These are phyloP conservation scores for Jacaranda copaia DNA, from an alignment of 257 asterid genomes.

Conservation along the genomic window DNA sequence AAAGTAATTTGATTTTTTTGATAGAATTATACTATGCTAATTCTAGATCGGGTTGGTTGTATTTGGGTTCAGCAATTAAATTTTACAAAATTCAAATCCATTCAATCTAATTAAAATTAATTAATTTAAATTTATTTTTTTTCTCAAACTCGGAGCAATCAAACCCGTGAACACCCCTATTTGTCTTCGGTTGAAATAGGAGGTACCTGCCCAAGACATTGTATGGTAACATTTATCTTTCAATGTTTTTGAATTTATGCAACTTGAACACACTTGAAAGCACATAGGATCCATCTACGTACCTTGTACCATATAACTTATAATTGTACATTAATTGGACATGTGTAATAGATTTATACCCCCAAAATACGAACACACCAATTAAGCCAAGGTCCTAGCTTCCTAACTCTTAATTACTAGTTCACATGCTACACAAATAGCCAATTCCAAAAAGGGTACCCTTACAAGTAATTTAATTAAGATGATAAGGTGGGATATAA, in stretches of 20 bases:
- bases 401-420: conserved; percentile 26
- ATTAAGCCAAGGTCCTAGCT: conserved; percentile 11
- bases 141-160: too few relatives aligned
- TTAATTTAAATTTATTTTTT: too few relatives aligned
- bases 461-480: too few relatives aligned
- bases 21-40: too few relatives aligned
- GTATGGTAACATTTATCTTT: not conserved
- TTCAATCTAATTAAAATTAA: too few relatives aligned
- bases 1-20: too few relatives aligned
- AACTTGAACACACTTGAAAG: conserved; percentile 8
- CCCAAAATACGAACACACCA: not conserved
- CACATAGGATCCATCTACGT: conserved; percentile 33
- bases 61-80: too few relatives aligned
- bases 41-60: too few relatives aligned
- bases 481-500: too few relatives aligned
- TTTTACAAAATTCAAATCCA: too few relatives aligned
- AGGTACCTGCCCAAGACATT: not conserved
- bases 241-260: not conserved
- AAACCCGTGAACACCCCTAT: too few relatives aligned
- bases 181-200: not conserved
- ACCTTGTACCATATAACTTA: conserved; percentile 13
- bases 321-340: conserved; percentile 16
- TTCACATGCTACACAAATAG: conserved; percentile 22
- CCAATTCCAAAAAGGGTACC: not conserved
- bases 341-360: conserved; percentile 28